phyloP scores from a whole-genome alignment of 1,139 yeast species.

The Scheffersomyces stambukii region DNA sequence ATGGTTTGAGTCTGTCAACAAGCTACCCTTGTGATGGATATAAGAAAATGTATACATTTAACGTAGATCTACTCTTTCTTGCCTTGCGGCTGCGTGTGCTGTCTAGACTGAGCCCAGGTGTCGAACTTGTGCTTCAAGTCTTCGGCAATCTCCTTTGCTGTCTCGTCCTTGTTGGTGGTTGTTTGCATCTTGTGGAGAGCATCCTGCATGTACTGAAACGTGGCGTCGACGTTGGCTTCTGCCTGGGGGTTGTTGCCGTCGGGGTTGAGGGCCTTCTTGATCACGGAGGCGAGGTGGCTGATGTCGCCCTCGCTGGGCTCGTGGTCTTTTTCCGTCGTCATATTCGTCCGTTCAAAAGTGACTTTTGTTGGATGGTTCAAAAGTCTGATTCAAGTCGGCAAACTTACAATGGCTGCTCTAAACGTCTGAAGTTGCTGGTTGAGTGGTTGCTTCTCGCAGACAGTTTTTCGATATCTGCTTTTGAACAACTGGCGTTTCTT shows the following conservation, averaged over 20 bases:
- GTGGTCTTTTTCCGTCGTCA: too few species aligned
- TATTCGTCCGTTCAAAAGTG: too few species aligned
- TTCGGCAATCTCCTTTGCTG: conserved; percentile 37
- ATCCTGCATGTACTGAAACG: conserved; percentile 26
- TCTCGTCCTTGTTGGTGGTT: conserved; percentile 27
- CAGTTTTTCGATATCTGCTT: too few species aligned
- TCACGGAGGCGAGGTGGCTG: conserved; percentile 12
- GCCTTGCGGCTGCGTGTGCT: conserved; percentile 11
- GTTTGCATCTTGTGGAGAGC: conserved; percentile 28
- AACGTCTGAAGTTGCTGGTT: too few species aligned
- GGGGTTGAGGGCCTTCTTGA: conserved; percentile 24
- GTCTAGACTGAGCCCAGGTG: conserved; percentile 23
- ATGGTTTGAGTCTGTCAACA: conserved; percentile 55
- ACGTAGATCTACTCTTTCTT: conserved; percentile 1
- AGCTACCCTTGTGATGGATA: conserved; percentile 38
- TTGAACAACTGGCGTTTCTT: too few species aligned
- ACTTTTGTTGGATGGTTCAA: too few species aligned
- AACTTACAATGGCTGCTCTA: too few species aligned
- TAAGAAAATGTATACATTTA: conserved; percentile 50
- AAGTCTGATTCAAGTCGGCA: too few species aligned
- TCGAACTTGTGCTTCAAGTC: conserved; percentile 30
- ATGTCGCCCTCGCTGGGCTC: conserved; percentile 6
- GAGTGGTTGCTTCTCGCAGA: too few species aligned
- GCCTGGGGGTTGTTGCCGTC: conserved; percentile 24
- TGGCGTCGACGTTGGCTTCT: conserved; percentile 22